Percentiles rank a stretch among this genome's conserved stretches.
Conservation (phyloP, 2,329 filamentous ascomycete species). For the Cladophialophora bantiana region DNA sequence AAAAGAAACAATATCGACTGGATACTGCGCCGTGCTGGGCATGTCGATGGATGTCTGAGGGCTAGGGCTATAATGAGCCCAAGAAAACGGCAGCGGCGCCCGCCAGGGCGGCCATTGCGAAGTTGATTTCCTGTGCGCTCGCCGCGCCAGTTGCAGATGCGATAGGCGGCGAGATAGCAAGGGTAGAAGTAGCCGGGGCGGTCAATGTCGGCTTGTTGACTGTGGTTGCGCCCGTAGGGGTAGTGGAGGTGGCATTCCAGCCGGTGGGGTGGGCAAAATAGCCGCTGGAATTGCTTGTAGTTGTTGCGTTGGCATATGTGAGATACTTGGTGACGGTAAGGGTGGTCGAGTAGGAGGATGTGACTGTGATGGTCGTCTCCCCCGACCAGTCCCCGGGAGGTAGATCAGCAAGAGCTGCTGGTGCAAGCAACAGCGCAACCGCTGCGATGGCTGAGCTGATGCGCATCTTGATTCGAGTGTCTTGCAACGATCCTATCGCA, state of each 20-base stretch:
- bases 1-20: conserved; percentile 23
- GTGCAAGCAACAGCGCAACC: conserved; percentile 27
- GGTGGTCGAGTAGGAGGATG: conserved; percentile 34
- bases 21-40: conserved; percentile 13
- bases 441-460: conserved; percentile 28
- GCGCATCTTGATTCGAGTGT: conserved; percentile 31
- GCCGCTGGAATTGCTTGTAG: conserved; percentile 21
- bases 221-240: conserved; percentile 15
- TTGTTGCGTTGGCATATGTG: conserved; percentile 30
- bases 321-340: conserved; percentile 37
- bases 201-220: conserved; percentile 30
- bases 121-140: conserved; percentile 30
- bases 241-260: conserved; percentile 24
- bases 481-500: conserved; percentile 1
- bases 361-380: conserved; percentile 30
- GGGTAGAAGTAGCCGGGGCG: conserved; percentile 19
- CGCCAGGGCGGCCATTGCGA: conserved; percentile 36
- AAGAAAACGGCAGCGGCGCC: conserved; percentile 35
- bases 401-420: conserved; percentile 23
- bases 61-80: conserved; percentile 32
- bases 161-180: conserved; percentile 25
- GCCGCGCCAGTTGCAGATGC: conserved; percentile 36
- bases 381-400: conserved; percentile 28
- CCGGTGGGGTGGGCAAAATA: conserved; percentile 19
- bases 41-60: conserved; percentile 18